phyloP scores from a whole-genome alignment of 2,329 filamentous ascomycete species.

The Aspergillus sp. region DNA sequence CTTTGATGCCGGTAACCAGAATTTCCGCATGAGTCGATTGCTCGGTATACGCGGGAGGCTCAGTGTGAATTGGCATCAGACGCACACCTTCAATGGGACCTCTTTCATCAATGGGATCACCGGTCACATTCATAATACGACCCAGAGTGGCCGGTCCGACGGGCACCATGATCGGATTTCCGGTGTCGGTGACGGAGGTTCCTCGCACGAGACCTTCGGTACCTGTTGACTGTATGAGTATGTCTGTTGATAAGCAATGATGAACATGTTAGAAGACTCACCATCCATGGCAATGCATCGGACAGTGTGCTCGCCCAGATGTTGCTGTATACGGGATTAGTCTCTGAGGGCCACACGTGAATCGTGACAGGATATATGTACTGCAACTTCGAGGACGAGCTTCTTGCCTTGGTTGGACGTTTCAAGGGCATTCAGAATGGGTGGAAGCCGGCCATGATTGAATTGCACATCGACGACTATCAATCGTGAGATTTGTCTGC shows the following conservation, averaged over 20 bases:
- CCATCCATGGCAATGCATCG: conserved; percentile 99
- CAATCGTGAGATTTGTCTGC: too few relatives aligned
- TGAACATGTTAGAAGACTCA: conserved; percentile 47
- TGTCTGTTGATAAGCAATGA: not conserved
- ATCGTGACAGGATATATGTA: conserved; percentile 53
- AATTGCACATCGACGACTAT: conserved; percentile 70
- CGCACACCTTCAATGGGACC: conserved; percentile 94
- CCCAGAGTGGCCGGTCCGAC: conserved; percentile 91
- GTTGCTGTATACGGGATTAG: conserved; percentile 68
- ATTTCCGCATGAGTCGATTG: conserved; percentile 96
- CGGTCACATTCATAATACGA: conserved; percentile 99
- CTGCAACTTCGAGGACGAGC: conserved; percentile 93
- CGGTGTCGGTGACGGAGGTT: conserved; percentile 79
- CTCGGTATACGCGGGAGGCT: conserved; percentile 87
- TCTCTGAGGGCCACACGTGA: conserved; percentile 13
- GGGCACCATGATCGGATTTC: conserved; percentile 91
- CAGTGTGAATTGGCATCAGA: conserved; percentile 86
- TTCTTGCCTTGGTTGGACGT: conserved; percentile 90
- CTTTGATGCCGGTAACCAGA: conserved; percentile 99
- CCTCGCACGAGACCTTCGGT: conserved; percentile 99
- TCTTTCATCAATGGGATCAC: conserved; percentile 99
- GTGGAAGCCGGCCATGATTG: conserved; percentile 84
- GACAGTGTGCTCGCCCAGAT: conserved; percentile 98
- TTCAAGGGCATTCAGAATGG: conserved; percentile 96
- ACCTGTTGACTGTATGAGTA: conserved; percentile 56